Base-by-base conservation (phyloP, 306 rosid species). In the Cyclanthera cordifolia region DNA sequence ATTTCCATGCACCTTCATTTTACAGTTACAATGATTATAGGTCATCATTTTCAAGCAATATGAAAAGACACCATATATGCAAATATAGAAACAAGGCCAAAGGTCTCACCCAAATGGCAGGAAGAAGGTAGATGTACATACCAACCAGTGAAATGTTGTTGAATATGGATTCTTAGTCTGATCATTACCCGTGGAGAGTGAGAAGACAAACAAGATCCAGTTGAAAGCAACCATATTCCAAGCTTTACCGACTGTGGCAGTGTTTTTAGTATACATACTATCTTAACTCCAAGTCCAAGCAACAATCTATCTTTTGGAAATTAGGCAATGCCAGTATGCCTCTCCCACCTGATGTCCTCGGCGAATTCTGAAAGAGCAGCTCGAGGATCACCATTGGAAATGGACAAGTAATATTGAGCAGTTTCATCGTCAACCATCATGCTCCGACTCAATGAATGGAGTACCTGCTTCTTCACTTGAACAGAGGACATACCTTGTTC, bases 401-500 rank as follows among this genome's bases (percentile, higher is more conserved):
- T 69, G 73, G 96, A 71, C 76, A 88, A 81, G 80, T 93, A 93
- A 76, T 93, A 93, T 49, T 77, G 88, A 48, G 95, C 96, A 49
- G 94, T 90, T 65, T 85, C 99, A 72, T 85, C 86, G 73, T 93
- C 96, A 19, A 90, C 95, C 4, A 83, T 93, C 99, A 93, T 85
- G 76, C 95, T 85, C 67, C 95, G 88, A 75, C 74, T 93, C 88
- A 90, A 72, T 20, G 90, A 90, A 45, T 86, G 87, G 56, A 90
- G 50, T 64, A 90, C 71, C 81, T 79, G 85, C 75, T 78, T 93
- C 91, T 78, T 90, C 47, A 80, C 85, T 79, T 78, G 77, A 53
- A 75, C 85, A 12, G 90, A 82, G 54, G 84, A 79, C 34, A 72
- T 71, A 59, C 72, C 77, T 21, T 64, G 71, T 32, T 79, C 46